These are phyloP conservation scores for Chaetomium sp. DNA, from an alignment of 2,329 filamentous ascomycete genomes.

Conservation along the genomic window DNA sequence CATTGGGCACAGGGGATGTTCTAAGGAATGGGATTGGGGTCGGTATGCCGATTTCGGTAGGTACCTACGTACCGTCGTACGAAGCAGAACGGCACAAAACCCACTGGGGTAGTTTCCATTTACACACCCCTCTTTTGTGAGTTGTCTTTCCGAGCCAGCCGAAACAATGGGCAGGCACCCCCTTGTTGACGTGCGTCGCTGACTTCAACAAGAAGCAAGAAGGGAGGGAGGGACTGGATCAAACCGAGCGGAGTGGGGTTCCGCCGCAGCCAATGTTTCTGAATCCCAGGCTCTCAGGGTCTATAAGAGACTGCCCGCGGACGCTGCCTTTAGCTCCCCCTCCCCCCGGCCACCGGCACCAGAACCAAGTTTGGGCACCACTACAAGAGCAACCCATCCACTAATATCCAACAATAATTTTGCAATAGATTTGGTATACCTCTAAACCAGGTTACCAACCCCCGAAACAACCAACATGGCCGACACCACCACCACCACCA, in stretches of 20 bases:
- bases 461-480: neutral
- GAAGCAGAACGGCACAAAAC: too few species aligned
- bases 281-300: too few species aligned
- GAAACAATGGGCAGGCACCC: neutral
- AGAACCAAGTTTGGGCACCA: neutral
- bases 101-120: neutral
- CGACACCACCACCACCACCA: neutral
- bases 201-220: neutral
- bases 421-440: too few species aligned
- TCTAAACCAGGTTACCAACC: neutral
- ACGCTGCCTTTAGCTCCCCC: neutral
- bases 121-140: neutral
- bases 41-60: neutral
- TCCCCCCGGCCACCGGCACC: neutral
- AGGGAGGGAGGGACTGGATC: neutral
- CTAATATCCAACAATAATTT: neutral
- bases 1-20: too few species aligned
- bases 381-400: neutral
- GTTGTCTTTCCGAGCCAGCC: neutral
- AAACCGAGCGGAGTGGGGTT: constrained; percentile 6
- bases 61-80: neutral
- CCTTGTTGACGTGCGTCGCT: neutral
- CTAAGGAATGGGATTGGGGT: too few species aligned
- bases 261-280: constrained; percentile 1
- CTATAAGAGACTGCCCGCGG: neutral